Conservation (phyloP, 495 filamentous ascomycete species). For the Aspergillus leporis region DNA sequence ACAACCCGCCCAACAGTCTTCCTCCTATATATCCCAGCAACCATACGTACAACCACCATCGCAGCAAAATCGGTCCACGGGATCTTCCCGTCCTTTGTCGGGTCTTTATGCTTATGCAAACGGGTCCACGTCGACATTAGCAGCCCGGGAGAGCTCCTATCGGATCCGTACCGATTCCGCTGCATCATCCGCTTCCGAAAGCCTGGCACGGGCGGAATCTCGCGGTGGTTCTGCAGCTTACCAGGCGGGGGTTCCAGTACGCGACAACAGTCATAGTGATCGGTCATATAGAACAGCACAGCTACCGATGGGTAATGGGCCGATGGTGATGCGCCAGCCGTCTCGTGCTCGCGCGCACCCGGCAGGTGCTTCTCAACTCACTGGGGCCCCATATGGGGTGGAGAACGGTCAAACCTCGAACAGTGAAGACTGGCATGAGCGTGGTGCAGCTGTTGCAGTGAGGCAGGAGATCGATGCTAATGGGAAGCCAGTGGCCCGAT, state of each 20-base stretch:
- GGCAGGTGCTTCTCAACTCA: slow-evolving; percentile 56
- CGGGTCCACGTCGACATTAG: slow-evolving; percentile 35
- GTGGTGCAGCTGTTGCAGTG: slow-evolving; percentile 78
- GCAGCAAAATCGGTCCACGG: slow-evolving; percentile 20
- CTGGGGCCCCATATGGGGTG: slow-evolving; percentile 54
- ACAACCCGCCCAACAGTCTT: slow-evolving; percentile 28
- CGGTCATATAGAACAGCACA: slow-evolving; percentile 63
- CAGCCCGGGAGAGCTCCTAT: slow-evolving; percentile 52
- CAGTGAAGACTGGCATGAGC: slow-evolving; percentile 95
- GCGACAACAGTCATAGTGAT: slow-evolving; percentile 71
- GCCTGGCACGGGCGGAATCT: slow-evolving; percentile 57
- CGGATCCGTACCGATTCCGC: slow-evolving; percentile 65
- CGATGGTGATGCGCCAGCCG: slow-evolving; percentile 50
- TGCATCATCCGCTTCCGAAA: slow-evolving; percentile 58
- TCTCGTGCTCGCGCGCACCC: slow-evolving; percentile 45
- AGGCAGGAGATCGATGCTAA: slow-evolving; percentile 79
- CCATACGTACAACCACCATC: slow-evolving; percentile 31
- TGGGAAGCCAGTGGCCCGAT: slow-evolving; percentile 76
- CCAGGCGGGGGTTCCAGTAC: slow-evolving; percentile 62
- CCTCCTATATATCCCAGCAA: slow-evolving; percentile 43
- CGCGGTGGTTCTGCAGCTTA: slow-evolving; percentile 61
- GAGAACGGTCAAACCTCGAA: slow-evolving; percentile 67
- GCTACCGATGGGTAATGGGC: slow-evolving; percentile 54
- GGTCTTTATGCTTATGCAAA: slow-evolving; percentile 57
- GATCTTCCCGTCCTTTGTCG: slow-evolving; percentile 55